These are phyloP conservation scores for Coprinellus micaceus DNA, from an alignment of 768 basidiomycete species.

Conservation along the genomic window DNA sequence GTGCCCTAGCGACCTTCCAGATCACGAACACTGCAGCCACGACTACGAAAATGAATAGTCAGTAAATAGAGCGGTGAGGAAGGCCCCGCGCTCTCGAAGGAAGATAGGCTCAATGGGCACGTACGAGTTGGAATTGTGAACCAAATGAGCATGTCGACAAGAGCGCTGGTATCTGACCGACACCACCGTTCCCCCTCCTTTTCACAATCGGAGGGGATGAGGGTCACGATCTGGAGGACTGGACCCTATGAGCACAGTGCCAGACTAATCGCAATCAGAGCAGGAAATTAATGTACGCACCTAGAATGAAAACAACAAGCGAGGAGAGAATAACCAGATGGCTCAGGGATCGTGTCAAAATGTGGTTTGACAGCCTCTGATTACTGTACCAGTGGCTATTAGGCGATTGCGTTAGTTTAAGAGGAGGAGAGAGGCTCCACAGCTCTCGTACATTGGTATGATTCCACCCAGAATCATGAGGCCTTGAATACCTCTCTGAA, in stretches of 20 bases:
- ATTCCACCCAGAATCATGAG: neutral
- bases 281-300: no score
- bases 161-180: neutral
- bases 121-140: neutral
- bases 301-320: neutral
- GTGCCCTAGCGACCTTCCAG: constrained; percentile 5
- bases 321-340: constrained; percentile 12
- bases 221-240: neutral
- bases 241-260: no score
- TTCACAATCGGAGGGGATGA: neutral
- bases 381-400: constrained; percentile 21
- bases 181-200: neutral
- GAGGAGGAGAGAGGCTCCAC: neutral
- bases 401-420: neutral
- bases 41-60: neutral
- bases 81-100: no score
- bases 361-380: constrained; percentile 11
- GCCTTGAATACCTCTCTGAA: neutral
- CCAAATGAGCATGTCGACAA: neutral
- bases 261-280: no score
- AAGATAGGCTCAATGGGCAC: neutral
- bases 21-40: constrained; percentile 10
- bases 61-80: no score
- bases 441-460: neutral
- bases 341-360: constrained; percentile 12